Evolutionary conservation across 169 alveolate genomes (phyloP), one percentile per base, ranked within the genome.

Genomic region (Fabrea salina): DNA sequence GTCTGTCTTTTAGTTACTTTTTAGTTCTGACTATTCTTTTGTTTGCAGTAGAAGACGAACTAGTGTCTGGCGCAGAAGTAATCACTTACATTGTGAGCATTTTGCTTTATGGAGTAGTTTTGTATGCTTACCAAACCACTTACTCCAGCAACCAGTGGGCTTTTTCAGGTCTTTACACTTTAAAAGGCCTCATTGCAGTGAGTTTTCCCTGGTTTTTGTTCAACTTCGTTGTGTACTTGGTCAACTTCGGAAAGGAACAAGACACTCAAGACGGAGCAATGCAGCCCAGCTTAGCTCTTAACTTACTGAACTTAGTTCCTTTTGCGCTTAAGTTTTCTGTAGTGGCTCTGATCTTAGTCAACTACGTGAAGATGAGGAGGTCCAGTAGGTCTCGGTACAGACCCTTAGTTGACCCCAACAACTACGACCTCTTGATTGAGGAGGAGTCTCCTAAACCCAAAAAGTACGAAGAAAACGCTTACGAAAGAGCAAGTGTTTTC

Each of bases 401-500:
- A 47, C 56, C 56, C 39, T 61, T 13, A 61, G 39, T 8, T 35
- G 27, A 16, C 39, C 13, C 22, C 0, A 25, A 37, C 8, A 11
- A 11, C 33, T 30, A 8, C 8, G 53, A 44, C 53, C 30, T n/a
- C 56, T n/a, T 47, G 19, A 25, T n/a, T n/a, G 35, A 35, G 67
- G 54, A 32, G 1, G 54, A 61, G 11, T n/a, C n/a, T n/a, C n/a
- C n/a, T n/a, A n/a, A n/a, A n/a, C n/a, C 74, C 41, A 33, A 25
- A 56, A 56, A 56, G 4, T 30, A 44, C 53, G 35, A 68, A 39
- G 16, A 68, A 68, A 68, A n/a, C 30, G 44, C 44, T n/a, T 70
- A 47, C 49, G 68, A 70, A 25, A 70, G 22, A 70, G 79, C 79
- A 47, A 30, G 35, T n/a, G 49, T 70, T 50, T 70, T 74, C 22